Evolutionary conservation across 805 yeast species (phyloP), one percentile per base, ranked within the genome.

Genomic region (Pichia californica): DNA sequence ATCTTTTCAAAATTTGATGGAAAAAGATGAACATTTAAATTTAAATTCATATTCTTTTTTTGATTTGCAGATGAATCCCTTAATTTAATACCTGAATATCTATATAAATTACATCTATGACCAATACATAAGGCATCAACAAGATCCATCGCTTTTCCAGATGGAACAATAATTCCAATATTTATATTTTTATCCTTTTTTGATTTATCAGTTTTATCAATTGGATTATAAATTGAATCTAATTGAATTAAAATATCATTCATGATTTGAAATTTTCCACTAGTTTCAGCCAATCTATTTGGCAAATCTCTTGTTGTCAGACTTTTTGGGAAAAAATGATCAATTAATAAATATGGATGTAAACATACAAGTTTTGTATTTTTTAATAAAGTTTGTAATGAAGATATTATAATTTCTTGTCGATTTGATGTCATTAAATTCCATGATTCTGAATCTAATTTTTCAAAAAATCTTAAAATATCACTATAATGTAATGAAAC

Each of bases 401-500:
- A 81, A 55, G 86, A 86, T n/a, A 79, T 68, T 30, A 84, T 75
- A 25, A 85, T 76, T 31, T 50, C 55, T 14, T 68, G 72, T 6
- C 63, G 60, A 13, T 23, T 36, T 13, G 37, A 13, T 15, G 37
- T 13, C 25, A 35, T 36, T n/a, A 33, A 27, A 31, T 39, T n/a
- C 40, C 44, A 42, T 8, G 38, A 21, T 9, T 43, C 40, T 32
- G 65, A 63, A 49, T 70, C 73, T 45, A 71, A 66, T 39, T 77
- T 68, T 58, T 88, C 95, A 56, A 86, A 88, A 59, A 83, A 89
- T 62, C 88, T 81, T 53, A 91, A 68, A 45, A 91, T 88, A 58
- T 89, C 98, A 28, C 91, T 79, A 59, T 89, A 91, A 63, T 91
- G 98, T 32, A 88, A 68, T 2, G 95, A 85, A 11, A 91, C 85